Conservation (phyloP, 208 protist species). For the Leishmania braziliensis region DNA sequence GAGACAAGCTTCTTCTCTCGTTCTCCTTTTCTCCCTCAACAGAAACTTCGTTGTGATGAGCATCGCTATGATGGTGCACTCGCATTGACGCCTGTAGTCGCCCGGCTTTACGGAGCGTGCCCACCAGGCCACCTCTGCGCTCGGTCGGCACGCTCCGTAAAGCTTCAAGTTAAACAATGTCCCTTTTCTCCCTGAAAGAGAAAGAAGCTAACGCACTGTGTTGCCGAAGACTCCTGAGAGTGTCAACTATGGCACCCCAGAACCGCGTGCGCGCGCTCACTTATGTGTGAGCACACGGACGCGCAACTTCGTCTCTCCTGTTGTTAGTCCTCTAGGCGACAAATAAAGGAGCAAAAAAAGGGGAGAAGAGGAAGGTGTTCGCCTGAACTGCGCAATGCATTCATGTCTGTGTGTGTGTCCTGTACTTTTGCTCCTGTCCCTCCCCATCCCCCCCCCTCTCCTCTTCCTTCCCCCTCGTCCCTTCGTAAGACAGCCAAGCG, state of each 20-base stretch:
- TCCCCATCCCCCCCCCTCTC: background rate
- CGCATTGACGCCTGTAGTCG: background rate
- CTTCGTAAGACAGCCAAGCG: background rate
- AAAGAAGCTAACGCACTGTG: background rate
- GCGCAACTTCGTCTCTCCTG: background rate
- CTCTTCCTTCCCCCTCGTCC: background rate
- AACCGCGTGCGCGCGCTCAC: background rate
- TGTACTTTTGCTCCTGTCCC: background rate
- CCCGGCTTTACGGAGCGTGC: background rate
- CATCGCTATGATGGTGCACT: background rate
- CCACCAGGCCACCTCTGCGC: background rate
- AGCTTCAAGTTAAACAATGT: background rate
- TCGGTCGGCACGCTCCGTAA: background rate
- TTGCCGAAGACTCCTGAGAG: background rate
- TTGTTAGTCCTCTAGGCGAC: too few species aligned
- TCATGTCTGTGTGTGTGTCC: background rate
- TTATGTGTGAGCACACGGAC: background rate
- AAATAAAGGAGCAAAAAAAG: background rate
- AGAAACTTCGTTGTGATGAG: background rate
- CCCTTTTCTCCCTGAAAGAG: background rate
- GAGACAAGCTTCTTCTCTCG: background rate
- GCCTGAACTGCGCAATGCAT: background rate
- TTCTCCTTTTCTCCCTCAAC: background rate
- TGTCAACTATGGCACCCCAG: background rate
- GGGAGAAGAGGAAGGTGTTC: background rate